Evolutionary conservation across 805 yeast species (phyloP).

Genomic region (Saccharomycopsis malanga): DNA sequence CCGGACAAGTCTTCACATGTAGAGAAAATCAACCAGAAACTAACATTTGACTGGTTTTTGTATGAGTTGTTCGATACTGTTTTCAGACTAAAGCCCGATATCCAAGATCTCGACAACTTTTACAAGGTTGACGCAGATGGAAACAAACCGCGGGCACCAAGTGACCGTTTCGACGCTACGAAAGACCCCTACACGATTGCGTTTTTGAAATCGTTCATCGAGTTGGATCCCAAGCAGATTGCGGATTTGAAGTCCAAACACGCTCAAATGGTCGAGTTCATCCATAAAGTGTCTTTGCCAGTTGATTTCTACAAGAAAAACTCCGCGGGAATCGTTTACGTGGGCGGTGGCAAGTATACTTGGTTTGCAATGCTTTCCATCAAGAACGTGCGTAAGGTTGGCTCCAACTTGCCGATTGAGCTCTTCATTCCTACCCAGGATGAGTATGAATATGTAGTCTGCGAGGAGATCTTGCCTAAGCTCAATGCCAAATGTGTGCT

Average conservation of each 20-base stretch:
- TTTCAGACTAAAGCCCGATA: slow-evolving; percentile 13
- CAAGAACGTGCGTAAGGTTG: slow-evolving; percentile 55
- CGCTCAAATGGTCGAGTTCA: neutral
- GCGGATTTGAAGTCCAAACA: slow-evolving; percentile 13
- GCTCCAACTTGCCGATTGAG: slow-evolving; percentile 72
- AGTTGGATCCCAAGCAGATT: neutral
- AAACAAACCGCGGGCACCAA: slow-evolving; percentile 4
- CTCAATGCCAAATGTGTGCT: slow-evolving; percentile 63
- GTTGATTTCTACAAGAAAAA: slow-evolving; percentile 32
- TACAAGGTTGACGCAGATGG: slow-evolving; percentile 5
- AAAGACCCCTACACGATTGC: slow-evolving; percentile 9
- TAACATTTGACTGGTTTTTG: slow-evolving; percentile 7
- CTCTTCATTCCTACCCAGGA: slow-evolving; percentile 64
- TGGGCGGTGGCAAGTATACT: slow-evolving; percentile 76
- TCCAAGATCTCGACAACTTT: slow-evolving; percentile 8
- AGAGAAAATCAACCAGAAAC: neutral
- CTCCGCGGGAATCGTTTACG: slow-evolving; percentile 53
- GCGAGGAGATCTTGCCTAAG: slow-evolving; percentile 54
- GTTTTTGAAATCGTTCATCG: slow-evolving; percentile 9
- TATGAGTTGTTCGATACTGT: slow-evolving; percentile 9
- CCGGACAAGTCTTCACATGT: neutral
- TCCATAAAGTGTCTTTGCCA: slow-evolving; percentile 13
- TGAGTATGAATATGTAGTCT: slow-evolving; percentile 67
- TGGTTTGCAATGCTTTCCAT: slow-evolving; percentile 65
- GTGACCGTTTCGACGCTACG: slow-evolving; percentile 6